These are phyloP conservation scores for Buddleja alternifolia DNA, from an alignment of 257 asterid species.

Conservation along the genomic window DNA sequence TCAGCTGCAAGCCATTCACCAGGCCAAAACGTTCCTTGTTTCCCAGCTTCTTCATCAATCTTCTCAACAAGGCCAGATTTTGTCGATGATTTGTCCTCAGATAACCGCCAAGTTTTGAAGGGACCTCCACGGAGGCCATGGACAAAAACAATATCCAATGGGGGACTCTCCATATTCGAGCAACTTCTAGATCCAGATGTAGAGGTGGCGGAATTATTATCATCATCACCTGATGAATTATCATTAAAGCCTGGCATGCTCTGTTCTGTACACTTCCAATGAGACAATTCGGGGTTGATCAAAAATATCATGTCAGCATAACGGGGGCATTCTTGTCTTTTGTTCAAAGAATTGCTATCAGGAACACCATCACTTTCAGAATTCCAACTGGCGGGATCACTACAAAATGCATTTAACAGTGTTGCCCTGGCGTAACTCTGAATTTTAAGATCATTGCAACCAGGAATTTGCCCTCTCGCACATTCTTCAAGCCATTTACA, in stretches of 20 bases:
- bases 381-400: constrained; percentile 45
- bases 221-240: constrained; percentile 42
- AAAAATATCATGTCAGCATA: constrained; percentile 83
- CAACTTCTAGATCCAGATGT: constrained; percentile 52
- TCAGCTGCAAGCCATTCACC: constrained; percentile 98
- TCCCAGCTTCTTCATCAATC: constrained; percentile 99
- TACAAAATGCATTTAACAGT: constrained; percentile 73
- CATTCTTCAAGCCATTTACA: constrained; percentile 94
- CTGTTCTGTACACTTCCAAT: constrained; percentile 77
- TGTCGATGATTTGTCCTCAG: constrained; percentile 95
- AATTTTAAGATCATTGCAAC: constrained; percentile 90
- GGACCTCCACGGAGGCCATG: constrained; percentile 99
- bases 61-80: constrained; percentile 99
- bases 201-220: constrained; percentile 54
- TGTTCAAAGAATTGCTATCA: constrained; percentile 39
- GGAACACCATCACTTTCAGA: constrained; percentile 43
- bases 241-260: constrained; percentile 35
- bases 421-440: constrained; percentile 96
- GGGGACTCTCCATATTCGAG: constrained; percentile 60
- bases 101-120: constrained; percentile 95
- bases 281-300: constrained; percentile 84
- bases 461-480: constrained; percentile 76
- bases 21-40: constrained; percentile 98
- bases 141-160: constrained; percentile 84
- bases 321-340: constrained; percentile 49